A percentile compares a stretch with the other conserved stretches of the same genome.
phyloP scores from a whole-genome alignment of 331 rosid species.

The Stylosanthes scabra region DNA sequence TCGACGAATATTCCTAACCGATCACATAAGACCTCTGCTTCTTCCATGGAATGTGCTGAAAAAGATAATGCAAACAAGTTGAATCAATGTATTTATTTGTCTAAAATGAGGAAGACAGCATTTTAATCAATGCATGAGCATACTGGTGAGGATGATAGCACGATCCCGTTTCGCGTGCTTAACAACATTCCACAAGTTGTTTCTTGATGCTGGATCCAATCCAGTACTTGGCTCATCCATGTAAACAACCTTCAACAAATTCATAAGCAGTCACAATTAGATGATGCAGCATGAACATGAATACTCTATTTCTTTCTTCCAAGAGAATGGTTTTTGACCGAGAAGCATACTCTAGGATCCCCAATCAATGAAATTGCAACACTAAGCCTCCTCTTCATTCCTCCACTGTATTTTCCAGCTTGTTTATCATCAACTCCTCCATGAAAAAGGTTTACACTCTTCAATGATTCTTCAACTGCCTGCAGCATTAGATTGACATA shows the following conservation, averaged over 20 bases:
- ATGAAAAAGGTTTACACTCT: constrained; percentile 71
- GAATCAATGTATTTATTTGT: neutral
- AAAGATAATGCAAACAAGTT: constrained; percentile 34
- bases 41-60: constrained; percentile 99
- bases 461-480: constrained; percentile 97
- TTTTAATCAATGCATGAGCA: constrained; percentile 11
- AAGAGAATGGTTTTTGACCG: neutral
- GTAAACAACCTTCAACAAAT: constrained; percentile 71
- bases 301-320: neutral
- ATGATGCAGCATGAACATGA: constrained; percentile 6
- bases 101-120: constrained; percentile 6
- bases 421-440: constrained; percentile 89
- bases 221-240: constrained; percentile 99
- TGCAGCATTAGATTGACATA: constrained; percentile 41
- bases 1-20: constrained; percentile 91
- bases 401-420: constrained; percentile 93
- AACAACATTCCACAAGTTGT: constrained; percentile 85
- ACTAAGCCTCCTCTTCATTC: constrained; percentile 99
- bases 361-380: constrained; percentile 96
- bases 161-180: constrained; percentile 88
- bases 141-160: constrained; percentile 94
- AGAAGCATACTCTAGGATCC: constrained; percentile 70
- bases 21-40: constrained; percentile 94
- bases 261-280: constrained; percentile 1
- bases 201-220: constrained; percentile 95